Base-by-base conservation (phyloP, 2,329 filamentous ascomycete genomes). In the Pseudocercospora pini-densiflorae region DNA sequence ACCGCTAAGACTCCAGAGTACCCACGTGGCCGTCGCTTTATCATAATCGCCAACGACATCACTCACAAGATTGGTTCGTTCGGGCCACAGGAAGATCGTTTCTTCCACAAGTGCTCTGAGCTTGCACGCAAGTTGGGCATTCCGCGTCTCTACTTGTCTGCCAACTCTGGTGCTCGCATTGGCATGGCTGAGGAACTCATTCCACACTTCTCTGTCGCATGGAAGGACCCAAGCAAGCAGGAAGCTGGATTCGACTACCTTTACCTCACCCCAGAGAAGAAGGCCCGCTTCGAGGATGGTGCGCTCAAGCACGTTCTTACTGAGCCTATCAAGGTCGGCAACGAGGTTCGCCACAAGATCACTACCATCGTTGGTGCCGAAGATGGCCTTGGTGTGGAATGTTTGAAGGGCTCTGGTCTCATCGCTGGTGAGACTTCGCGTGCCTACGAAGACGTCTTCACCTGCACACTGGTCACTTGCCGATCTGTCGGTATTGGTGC, bases 61-160 rank as follows among this genome's bases (percentile, higher is more conserved):
- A 99, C 95, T 19, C 98, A 93, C 87, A 96, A 96, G 86, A 99
- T 98, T 79, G 95, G 95, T 77, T 97, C 93, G 1, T 99, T 99
- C 79, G 95, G 95, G 61, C 95, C 95, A 47, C 90, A 91, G 82
- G 95, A 99, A 84, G 95, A 99, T 81, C 91, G 92, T 75, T 99
- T 97, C 88, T 99, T 99, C 89, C 87, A 96, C 86, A 97, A 98
- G 87, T 99, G 95, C 84, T 98, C 95, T 9, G 94, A 99, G 81
- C 86, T 97, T 72, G 95, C 95, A 69, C 90, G 94, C 75, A 94
- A 93, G 85, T 86, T 97, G 68, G 95, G 95, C 45, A 97, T 99
- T 75, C 95, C 95, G 24, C 92, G 95, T 74, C 94, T 99, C 78
- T 99, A 99, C 83, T 86, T 99, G 66, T 99, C 95, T 79, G 95